Conservation (phyloP, 2,329 filamentous ascomycete genomes). For the Cercospora zeina region DNA sequence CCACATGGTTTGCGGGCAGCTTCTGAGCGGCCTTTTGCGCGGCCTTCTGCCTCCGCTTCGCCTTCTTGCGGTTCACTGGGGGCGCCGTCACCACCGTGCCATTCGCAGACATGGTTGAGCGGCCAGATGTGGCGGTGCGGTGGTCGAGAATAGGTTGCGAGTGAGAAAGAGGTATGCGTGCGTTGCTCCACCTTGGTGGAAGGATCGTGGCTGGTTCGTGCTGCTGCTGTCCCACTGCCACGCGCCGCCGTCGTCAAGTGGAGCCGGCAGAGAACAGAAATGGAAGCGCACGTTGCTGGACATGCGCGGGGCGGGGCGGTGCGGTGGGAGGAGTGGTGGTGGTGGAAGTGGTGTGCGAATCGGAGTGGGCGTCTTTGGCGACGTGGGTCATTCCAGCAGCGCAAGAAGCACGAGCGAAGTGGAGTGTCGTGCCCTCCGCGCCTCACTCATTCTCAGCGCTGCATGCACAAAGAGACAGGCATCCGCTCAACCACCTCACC, state of each 20-base stretch:
- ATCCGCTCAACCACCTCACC: not conserved
- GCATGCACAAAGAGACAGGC: not conserved
- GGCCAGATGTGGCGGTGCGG: conserved; percentile 34
- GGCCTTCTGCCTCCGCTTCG: conserved; percentile 84
- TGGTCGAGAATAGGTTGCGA: conserved; percentile 16
- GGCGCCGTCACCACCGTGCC: conserved; percentile 39
- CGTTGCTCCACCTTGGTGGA: conserved; percentile 2
- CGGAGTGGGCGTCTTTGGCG: conserved; percentile 3
- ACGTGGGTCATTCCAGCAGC: conserved; percentile 7
- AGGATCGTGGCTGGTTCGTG: conserved; percentile 3
- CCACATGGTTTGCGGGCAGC: conserved; percentile 33
- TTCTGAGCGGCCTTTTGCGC: conserved; percentile 64
- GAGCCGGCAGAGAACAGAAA: not conserved
- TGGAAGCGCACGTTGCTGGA: not conserved
- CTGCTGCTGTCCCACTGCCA: conserved; percentile 1
- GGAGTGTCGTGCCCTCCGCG: not conserved
- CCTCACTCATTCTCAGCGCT: not conserved
- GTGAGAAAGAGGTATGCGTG: not conserved
- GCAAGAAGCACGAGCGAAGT: conserved; percentile 6
- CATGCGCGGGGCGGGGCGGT: conserved; percentile 4
- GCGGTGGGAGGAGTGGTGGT: not conserved
- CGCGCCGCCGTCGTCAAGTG: conserved; percentile 1
- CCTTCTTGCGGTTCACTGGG: conserved; percentile 85
- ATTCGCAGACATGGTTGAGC: conserved; percentile 32
- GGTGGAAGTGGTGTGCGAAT: not conserved